A percentile compares a stretch with the other conserved stretches of the same genome.
Conservation (phyloP, 2,329 filamentous ascomycete genomes). For the Sporothrix variecibatus region DNA sequence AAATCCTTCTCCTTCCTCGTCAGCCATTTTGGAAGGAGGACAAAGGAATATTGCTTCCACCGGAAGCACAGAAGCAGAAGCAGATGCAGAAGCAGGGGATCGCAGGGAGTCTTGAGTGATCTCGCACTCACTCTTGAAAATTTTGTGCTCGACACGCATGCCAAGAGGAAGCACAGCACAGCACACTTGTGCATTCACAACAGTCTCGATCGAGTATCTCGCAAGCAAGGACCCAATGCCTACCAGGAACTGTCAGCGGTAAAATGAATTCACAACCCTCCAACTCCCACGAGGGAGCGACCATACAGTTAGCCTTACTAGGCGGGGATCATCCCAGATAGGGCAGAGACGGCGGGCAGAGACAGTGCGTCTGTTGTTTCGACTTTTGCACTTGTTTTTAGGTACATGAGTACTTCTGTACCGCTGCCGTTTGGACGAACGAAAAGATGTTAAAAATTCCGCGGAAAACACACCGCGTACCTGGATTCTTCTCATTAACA, state of each 20-base stretch:
- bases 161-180: background rate
- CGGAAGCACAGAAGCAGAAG: background rate
- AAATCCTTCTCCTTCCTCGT: background rate
- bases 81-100: background rate
- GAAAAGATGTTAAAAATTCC: background rate
- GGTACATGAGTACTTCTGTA: background rate
- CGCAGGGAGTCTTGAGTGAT: no score
- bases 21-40: no score
- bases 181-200: background rate
- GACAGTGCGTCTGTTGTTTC: background rate
- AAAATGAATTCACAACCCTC: background rate
- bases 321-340: background rate
- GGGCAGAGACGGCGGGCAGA: background rate
- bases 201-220: background rate
- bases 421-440: background rate
- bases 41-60: no score
- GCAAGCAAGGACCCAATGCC: background rate
- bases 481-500: background rate
- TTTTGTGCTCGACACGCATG: background rate
- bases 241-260: background rate
- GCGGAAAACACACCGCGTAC: background rate
- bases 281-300: background rate
- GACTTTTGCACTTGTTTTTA: background rate
- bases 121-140: background rate
- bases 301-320: constrained; percentile 5